A percentile compares a stretch with the other conserved stretches of the same genome.
phyloP scores from a whole-genome alignment of 2,329 filamentous ascomycete genomes.

The Hirsutella thompsonii region DNA sequence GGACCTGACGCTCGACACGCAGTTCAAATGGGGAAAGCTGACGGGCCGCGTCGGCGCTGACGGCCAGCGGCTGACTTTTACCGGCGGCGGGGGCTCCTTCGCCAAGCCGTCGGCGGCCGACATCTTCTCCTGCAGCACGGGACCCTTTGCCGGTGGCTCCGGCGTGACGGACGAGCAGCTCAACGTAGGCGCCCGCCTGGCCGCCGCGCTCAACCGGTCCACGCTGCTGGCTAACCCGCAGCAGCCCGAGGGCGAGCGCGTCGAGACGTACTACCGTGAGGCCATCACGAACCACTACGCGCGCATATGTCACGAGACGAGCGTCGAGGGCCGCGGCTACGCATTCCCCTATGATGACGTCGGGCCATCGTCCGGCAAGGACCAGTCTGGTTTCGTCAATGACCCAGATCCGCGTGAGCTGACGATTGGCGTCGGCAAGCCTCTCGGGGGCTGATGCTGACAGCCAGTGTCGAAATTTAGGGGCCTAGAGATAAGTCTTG shows the following conservation, averaged over 20 bases:
- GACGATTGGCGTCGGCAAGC: constrained; percentile 41
- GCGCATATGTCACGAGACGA: constrained; percentile 48
- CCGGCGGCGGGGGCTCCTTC: constrained; percentile 26
- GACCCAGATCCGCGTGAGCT: constrained; percentile 41
- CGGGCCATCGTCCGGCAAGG: constrained; percentile 33
- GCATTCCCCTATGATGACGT: constrained; percentile 65
- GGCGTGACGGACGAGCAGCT: constrained; percentile 33
- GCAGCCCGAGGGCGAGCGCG: constrained; percentile 38
- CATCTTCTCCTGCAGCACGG: constrained; percentile 40
- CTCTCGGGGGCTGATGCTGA: constrained; percentile 3
- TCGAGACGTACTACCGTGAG: constrained; percentile 38
- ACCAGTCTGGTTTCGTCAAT: constrained; percentile 51
- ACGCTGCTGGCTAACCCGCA: constrained; percentile 44
- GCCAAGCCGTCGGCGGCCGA: constrained; percentile 32
- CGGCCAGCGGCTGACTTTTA: constrained; percentile 26
- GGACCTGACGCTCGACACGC: constrained; percentile 39
- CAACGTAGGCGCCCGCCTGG: constrained; percentile 59
- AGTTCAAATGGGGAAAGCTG: constrained; percentile 36
- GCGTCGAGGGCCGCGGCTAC: constrained; percentile 49
- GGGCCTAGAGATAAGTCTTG: too few species aligned
- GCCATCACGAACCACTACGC: constrained; percentile 53
- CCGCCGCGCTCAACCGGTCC: constrained; percentile 63
- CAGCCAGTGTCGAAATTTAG: too few species aligned
- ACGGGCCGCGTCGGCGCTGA: constrained; percentile 24
- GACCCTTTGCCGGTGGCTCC: constrained; percentile 37